These are phyloP conservation scores for Penicillium occitanis DNA, from an alignment of 2,329 filamentous ascomycete genomes.

Conservation along the genomic window DNA sequence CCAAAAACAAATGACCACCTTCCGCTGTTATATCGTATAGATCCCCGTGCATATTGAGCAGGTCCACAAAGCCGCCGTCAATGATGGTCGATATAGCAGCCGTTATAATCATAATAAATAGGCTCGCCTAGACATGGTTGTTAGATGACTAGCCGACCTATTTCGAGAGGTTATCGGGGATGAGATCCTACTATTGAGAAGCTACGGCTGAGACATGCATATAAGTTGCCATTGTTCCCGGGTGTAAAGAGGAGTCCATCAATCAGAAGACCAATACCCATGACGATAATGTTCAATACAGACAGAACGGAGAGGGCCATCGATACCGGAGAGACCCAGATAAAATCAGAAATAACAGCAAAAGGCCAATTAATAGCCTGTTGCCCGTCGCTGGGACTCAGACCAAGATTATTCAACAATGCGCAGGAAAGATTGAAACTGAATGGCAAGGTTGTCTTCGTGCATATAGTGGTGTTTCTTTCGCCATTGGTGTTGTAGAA, in stretches of 20 bases:
- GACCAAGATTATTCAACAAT: not conserved
- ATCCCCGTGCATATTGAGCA: conserved; percentile 11
- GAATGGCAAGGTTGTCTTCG: conserved; percentile 6
- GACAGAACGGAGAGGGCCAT: conserved; percentile 6
- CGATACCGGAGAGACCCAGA: conserved; percentile 6
- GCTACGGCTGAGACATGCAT: not conserved
- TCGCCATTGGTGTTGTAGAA: not conserved
- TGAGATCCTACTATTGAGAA: conserved; percentile 8
- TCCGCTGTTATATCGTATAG: conserved; percentile 9
- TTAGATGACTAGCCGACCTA: not conserved
- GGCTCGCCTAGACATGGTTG: not conserved
- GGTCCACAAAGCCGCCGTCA: not conserved
- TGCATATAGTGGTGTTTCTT: conserved; percentile 14
- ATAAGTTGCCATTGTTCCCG: not conserved
- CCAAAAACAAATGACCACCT: not conserved
- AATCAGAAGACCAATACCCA: conserved; percentile 7
- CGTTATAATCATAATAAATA: conserved; percentile 8
- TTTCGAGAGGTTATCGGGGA: too few relatives aligned
- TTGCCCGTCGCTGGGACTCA: not conserved
- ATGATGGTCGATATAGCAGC: not conserved
- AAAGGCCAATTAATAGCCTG: conserved; percentile 12
- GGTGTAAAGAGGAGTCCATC: conserved; percentile 11
- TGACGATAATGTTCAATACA: conserved; percentile 7
- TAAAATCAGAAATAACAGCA: conserved; percentile 10
- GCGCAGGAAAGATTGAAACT: conserved; percentile 7